phyloP scores from a whole-genome alignment of 805 yeast genomes.

The Maudiozyma barnettii region DNA sequence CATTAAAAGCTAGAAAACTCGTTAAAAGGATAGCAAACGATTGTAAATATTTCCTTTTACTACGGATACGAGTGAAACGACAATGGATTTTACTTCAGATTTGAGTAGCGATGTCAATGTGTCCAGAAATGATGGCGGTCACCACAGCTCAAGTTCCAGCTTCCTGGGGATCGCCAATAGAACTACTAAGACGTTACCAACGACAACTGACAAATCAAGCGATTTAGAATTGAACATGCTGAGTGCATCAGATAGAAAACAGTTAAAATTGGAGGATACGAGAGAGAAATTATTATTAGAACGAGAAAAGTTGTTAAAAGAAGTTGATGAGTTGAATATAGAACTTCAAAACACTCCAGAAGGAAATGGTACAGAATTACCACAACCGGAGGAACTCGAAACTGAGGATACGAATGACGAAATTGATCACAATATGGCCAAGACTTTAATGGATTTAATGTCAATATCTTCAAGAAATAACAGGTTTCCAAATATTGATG shows the following conservation, averaged over 20 bases:
- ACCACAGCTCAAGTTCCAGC: slow-evolving; percentile 1
- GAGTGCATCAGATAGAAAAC: slow-evolving; percentile 10
- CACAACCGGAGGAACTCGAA: not conserved
- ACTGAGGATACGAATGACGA: not conserved
- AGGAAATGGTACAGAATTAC: not conserved
- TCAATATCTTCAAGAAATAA: slow-evolving; percentile 3
- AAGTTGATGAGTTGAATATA: slow-evolving; percentile 8
- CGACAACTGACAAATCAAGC: not conserved
- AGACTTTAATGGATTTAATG: slow-evolving; percentile 9
- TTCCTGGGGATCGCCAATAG: not conserved
- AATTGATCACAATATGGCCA: slow-evolving; percentile 8
- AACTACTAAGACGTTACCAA: not conserved
- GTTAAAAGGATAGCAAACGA: no score
- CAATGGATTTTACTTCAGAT: slow-evolving; percentile 23
- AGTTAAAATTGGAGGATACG: slow-evolving; percentile 13
- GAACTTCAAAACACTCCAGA: slow-evolving; percentile 2
- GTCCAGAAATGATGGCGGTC: not conserved
- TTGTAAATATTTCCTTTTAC: no score
- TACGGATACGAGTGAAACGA: not conserved
- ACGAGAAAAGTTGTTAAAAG: slow-evolving; percentile 13
- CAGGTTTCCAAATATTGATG: not conserved
- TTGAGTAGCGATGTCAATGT: slow-evolving; percentile 2
- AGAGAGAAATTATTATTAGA: slow-evolving; percentile 12
- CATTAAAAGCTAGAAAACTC: no score
- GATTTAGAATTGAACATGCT: slow-evolving; percentile 5